Conservation (phyloP, 2,329 filamentous ascomycete species). For the Trichoderma cornu-damae region DNA sequence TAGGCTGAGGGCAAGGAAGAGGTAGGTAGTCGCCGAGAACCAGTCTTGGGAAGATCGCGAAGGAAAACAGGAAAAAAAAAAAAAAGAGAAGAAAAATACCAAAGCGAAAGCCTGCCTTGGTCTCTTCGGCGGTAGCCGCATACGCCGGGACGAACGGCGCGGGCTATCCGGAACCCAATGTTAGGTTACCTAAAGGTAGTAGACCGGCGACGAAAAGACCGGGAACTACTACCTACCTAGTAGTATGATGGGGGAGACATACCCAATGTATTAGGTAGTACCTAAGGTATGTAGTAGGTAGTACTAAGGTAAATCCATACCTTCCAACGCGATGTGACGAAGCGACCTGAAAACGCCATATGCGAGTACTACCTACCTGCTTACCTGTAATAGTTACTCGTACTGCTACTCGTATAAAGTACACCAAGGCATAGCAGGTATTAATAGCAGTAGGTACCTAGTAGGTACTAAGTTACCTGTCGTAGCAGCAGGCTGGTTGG, state of each 20-base stretch:
- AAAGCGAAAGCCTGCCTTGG: neutral
- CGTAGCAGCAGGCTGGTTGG: too few relatives aligned
- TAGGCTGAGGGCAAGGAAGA: too few relatives aligned
- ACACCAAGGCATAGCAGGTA: too few relatives aligned
- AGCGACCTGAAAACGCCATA: too few relatives aligned
- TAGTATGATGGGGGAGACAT: too few relatives aligned
- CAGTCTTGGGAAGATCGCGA: neutral
- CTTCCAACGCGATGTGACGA: neutral
- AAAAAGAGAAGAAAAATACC: neutral
- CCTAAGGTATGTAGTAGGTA: neutral
- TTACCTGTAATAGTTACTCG: neutral
- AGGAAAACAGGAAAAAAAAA: too few relatives aligned
- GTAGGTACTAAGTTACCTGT: too few relatives aligned
- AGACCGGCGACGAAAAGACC: neutral
- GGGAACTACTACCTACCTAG: too few relatives aligned
- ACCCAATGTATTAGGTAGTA: too few relatives aligned
- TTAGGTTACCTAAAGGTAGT: too few relatives aligned
- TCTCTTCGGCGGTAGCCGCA: neutral
- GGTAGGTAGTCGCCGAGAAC: neutral
- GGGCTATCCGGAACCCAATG: neutral
- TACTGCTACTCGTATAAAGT: neutral
- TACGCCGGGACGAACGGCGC: neutral
- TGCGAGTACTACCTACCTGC: too few relatives aligned
- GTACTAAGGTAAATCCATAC: neutral
- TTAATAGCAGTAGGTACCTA: too few relatives aligned